phyloP scores from a whole-genome alignment of 108 stramenopile genomes.

The Parmales sp. region DNA sequence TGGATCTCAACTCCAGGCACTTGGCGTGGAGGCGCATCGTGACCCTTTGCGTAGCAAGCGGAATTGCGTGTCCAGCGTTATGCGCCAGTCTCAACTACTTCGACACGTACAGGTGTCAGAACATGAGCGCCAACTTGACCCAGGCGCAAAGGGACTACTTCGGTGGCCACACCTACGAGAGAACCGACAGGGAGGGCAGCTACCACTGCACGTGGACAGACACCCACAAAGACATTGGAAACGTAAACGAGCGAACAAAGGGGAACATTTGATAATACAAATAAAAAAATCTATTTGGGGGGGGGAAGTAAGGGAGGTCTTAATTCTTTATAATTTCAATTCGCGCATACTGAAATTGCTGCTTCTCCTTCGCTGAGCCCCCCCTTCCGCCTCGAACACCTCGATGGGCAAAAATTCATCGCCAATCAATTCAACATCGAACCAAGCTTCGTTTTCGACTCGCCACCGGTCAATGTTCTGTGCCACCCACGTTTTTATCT shows the following conservation, averaged over 20 bases:
- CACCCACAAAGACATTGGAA: conserved; percentile 85
- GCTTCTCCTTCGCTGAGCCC: no score
- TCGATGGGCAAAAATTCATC: no score
- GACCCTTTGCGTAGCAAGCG: conserved; percentile 71
- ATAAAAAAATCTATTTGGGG: background rate
- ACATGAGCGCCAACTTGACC: conserved; percentile 83
- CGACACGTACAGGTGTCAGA: conserved; percentile 81
- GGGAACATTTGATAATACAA: conserved; percentile 26
- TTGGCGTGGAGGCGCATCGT: conserved; percentile 87
- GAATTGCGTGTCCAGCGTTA: conserved; percentile 79
- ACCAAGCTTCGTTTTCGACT: no score
- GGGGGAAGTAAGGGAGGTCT: background rate
- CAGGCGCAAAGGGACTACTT: conserved; percentile 99
- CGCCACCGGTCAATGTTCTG: no score
- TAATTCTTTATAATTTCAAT: no score
- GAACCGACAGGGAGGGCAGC: conserved; percentile 64
- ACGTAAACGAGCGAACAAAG: conserved; percentile 72
- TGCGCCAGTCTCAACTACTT: conserved; percentile 82
- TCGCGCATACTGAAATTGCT: no score
- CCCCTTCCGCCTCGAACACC: no score
- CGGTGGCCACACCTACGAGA: conserved; percentile 95
- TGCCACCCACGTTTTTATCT: no score
- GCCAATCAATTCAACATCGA: no score
- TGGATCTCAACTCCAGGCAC: conserved; percentile 65
- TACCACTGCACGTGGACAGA: conserved; percentile 89